These are phyloP conservation scores for Apiospora saccharicola DNA, from an alignment of 2,329 filamentous ascomycete species.

Conservation along the genomic window DNA sequence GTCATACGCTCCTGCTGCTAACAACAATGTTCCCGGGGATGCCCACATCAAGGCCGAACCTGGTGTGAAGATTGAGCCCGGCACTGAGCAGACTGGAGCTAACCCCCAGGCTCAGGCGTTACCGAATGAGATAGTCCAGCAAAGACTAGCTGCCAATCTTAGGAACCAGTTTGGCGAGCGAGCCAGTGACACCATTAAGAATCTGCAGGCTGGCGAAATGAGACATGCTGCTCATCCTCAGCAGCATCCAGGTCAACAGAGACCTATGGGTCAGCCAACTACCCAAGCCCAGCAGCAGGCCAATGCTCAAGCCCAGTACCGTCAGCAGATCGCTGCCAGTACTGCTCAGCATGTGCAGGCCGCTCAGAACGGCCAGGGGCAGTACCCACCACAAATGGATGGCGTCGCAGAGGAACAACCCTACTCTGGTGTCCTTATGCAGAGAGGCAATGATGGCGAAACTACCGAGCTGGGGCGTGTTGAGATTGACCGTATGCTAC, in stretches of 20 bases:
- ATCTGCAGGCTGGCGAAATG: slow-evolving; percentile 53
- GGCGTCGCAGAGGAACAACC: slow-evolving; percentile 68
- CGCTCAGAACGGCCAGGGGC: slow-evolving; percentile 51
- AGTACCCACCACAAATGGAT: slow-evolving; percentile 71
- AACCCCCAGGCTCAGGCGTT: background rate
- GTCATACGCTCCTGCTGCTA: slow-evolving; percentile 35
- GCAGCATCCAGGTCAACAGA: slow-evolving; percentile 35
- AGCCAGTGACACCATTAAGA: slow-evolving; percentile 72
- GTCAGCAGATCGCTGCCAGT: slow-evolving; percentile 30
- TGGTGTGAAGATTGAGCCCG: slow-evolving; percentile 57
- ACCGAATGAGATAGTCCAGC: slow-evolving; percentile 53
- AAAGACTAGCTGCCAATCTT: slow-evolving; percentile 64
- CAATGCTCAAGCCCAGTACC: slow-evolving; percentile 41
- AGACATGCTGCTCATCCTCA: slow-evolving; percentile 43
- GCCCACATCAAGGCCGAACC: slow-evolving; percentile 55
- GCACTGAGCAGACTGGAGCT: slow-evolving; percentile 37
- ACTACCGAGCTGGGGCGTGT: slow-evolving; percentile 63
- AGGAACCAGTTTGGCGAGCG: slow-evolving; percentile 67
- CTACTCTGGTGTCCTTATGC: slow-evolving; percentile 66
- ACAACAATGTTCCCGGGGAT: slow-evolving; percentile 34
- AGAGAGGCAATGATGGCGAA: slow-evolving; percentile 61
- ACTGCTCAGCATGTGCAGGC: slow-evolving; percentile 40
- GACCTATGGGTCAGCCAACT: slow-evolving; percentile 34
- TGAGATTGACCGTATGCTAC: slow-evolving; percentile 74
- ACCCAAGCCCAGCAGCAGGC: slow-evolving; percentile 33